Base-by-base conservation (phyloP, 1,139 yeast species). In the Geotrichum aggregatum region DNA sequence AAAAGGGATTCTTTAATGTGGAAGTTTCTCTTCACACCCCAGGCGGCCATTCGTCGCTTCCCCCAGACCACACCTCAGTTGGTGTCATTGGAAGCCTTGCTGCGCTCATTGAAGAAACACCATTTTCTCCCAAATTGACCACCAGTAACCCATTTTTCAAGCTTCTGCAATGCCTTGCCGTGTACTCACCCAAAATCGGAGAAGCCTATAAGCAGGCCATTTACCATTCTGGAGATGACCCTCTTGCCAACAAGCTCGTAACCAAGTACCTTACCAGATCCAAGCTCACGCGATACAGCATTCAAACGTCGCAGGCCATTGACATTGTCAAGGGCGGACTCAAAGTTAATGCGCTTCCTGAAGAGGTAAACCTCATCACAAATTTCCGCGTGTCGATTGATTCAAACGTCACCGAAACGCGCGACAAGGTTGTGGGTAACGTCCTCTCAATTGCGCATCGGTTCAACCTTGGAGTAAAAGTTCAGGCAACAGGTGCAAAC, bases 11-110 rank as follows among this genome's bases (percentile, higher is more conserved):
- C 58, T 60, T 78, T 47, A 83, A 83, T 61, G 63, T 77, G 8
- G 61, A 65, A 11, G 71, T 82, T 43, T 69, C 74, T 3, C 66
- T 84, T 24, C 70, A 69, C 18, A 78, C 84, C 1, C 79, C 79
- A 8, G 91, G 91, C 49, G 91, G 91, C 1, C 91, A 84, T 61
- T 81, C 89, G 1, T 80, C 86, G 1, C 68, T 77, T n/a, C 91
- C 91, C 10, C 85, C 84, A 5, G 80, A 76, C 56, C 87, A 83
- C 63, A 84, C 88, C 0, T 76, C 83, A n/a, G 83, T 84, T 63
- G 91, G 91, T n/a, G 75, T 84, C 41, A 71, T 82, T 57, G 74
- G 84, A 1, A 77, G 78, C 52, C 67, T 84, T 52, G 73, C 81
- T 19, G 64, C 70, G 21, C 61, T 66, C 34, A 71, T 83, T 41